phyloP scores from a whole-genome alignment of 805 yeast genomes.

The Saccharomycopsis capsularis region DNA sequence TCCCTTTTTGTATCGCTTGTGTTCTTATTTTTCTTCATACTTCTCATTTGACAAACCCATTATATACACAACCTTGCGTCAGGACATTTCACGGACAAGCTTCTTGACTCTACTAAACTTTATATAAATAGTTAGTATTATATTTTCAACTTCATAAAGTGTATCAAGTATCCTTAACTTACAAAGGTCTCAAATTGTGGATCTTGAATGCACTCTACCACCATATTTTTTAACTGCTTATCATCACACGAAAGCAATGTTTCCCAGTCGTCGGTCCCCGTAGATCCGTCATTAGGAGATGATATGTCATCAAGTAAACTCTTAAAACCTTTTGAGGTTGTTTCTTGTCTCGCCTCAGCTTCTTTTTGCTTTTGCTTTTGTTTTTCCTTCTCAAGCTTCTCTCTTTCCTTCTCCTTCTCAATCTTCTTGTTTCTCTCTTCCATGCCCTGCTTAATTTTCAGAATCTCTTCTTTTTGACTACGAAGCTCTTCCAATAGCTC shows the following conservation, averaged over 20 bases:
- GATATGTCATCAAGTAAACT: no score
- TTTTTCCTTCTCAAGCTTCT: background rate
- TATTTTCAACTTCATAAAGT: background rate
- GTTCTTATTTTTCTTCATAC: no score
- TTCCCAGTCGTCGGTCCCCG: no score
- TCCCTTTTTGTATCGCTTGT: background rate
- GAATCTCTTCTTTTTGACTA: slow-evolving; percentile 5
- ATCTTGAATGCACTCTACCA: slow-evolving; percentile 7
- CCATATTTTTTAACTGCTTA: slow-evolving; percentile 1
- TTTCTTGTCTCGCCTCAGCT: background rate
- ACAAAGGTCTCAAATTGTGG: slow-evolving; percentile 13
- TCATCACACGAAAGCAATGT: slow-evolving; percentile 4
- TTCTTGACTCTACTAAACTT: slow-evolving; percentile 2
- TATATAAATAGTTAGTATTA: background rate
- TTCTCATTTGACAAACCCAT: background rate
- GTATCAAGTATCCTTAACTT: background rate
- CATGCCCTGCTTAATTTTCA: background rate
- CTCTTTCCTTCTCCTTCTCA: background rate
- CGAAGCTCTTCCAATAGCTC: background rate
- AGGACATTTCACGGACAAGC: background rate
- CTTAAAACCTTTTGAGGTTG: no score
- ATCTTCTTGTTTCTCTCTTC: background rate
- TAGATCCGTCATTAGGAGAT: no score
- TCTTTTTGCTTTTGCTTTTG: background rate
- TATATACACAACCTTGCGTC: background rate